Conservation (phyloP, 139 green algal species). For the Chlamydomonas sp. region DNA sequence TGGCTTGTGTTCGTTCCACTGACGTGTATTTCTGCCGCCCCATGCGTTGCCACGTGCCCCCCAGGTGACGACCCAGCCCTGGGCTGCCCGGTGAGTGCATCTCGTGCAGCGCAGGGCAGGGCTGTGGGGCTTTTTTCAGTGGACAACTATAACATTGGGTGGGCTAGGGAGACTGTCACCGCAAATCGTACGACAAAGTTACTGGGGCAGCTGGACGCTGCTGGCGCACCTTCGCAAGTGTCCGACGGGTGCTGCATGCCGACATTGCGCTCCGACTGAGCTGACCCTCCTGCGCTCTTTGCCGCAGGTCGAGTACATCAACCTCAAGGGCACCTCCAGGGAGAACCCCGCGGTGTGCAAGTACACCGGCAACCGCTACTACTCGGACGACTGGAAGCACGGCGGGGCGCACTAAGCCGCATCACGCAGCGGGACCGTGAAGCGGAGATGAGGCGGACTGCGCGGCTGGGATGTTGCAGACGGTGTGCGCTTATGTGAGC, state of each 20-base stretch:
- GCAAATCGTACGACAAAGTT: no score
- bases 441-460: not conserved
- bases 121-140: no score
- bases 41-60: not conserved
- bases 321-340: constrained; percentile 81
- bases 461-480: not conserved
- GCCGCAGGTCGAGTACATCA: constrained; percentile 89
- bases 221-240: not conserved
- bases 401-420: constrained; percentile 29
- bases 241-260: not conserved
- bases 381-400: constrained; percentile 36
- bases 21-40: no score
- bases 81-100: constrained; percentile 76
- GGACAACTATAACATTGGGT: no score
- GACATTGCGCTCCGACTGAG: not conserved
- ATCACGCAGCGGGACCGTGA: not conserved
- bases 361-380: constrained; percentile 87
- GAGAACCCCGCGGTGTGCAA: constrained; percentile 95
- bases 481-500: not conserved
- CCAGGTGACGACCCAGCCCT: constrained; percentile 81
- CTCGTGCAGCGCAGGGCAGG: no score
- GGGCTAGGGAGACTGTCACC: no score
- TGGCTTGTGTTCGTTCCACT: no score
- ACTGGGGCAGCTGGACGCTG: no score
- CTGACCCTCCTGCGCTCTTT: not conserved